phyloP scores from a whole-genome alignment of 768 basidiomycete species.

The Phlegmacium glaucopus region DNA sequence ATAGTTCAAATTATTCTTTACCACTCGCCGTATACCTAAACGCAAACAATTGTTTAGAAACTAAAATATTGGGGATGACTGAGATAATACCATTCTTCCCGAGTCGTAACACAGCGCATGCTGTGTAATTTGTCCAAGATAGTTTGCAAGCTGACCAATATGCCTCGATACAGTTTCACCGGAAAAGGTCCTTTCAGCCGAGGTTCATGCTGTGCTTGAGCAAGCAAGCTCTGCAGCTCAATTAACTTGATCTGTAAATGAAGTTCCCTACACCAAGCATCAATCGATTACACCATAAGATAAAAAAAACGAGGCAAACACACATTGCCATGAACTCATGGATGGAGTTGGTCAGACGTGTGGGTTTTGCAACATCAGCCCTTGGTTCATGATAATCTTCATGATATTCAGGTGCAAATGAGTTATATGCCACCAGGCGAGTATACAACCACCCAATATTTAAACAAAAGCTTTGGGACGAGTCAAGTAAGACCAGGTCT shows the following conservation, averaged over 20 bases:
- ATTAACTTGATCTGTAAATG: conserved; percentile 91
- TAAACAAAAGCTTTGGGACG: conserved; percentile 64
- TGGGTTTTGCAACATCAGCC: conserved; percentile 23
- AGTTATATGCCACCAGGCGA: conserved; percentile 84
- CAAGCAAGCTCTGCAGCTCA: conserved; percentile 78
- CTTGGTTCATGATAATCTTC: conserved; percentile 26
- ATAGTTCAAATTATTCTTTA: not conserved
- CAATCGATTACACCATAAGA: not conserved
- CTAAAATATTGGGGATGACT: not conserved
- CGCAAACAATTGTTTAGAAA: conserved; percentile 4
- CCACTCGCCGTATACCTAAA: conserved; percentile 67
- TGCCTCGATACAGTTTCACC: conserved; percentile 75
- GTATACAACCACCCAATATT: conserved; percentile 96
- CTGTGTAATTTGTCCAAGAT: conserved; percentile 89
- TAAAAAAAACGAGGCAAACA: conserved; percentile 17
- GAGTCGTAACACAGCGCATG: conserved; percentile 95
- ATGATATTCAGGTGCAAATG: conserved; percentile 53
- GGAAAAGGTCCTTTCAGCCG: conserved; percentile 96
- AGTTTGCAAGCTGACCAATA: conserved; percentile 78
- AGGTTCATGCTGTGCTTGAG: conserved; percentile 90
- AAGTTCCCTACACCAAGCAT: conserved; percentile 66
- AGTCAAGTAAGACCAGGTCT: not conserved
- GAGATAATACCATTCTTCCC: conserved; percentile 78
- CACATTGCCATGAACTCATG: conserved; percentile 93
- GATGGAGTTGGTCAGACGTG: conserved; percentile 59